Percentiles rank a stretch among this genome's conserved stretches.
These are phyloP conservation scores for Aureobasidium namibiae DNA, from an alignment of 2,329 filamentous ascomycete species.

Conservation along the genomic window DNA sequence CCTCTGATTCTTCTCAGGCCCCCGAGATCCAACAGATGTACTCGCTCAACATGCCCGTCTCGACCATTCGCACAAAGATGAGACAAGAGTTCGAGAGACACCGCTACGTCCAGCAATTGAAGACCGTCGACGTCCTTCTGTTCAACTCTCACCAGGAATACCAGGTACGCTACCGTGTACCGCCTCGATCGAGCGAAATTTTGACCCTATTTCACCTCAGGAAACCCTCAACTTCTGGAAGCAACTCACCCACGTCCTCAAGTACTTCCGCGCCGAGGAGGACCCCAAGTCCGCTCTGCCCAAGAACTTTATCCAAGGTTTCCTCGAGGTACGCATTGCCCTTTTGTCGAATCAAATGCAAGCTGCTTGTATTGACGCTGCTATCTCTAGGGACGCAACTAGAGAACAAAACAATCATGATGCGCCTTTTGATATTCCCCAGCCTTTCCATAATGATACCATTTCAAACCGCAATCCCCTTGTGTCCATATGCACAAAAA, in stretches of 20 bases:
- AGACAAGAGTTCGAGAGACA: slow-evolving; percentile 95
- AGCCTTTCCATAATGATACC: slow-evolving; percentile 15
- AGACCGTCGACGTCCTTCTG: slow-evolving; percentile 79
- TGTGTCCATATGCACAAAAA: slow-evolving; percentile 12
- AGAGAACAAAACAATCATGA: slow-evolving; percentile 15
- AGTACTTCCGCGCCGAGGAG: slow-evolving; percentile 89
- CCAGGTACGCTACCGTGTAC: slow-evolving; percentile 56
- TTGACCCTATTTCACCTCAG: slow-evolving; percentile 37
- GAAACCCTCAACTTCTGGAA: slow-evolving; percentile 99
- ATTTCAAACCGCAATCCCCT: slow-evolving; percentile 12
- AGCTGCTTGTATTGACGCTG: slow-evolving; percentile 6
- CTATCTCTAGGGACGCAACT: slow-evolving; percentile 31
- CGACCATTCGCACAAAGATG: slow-evolving; percentile 82
- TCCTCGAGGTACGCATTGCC: slow-evolving; percentile 67
- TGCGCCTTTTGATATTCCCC: slow-evolving; percentile 7
- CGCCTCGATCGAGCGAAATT: neutral
- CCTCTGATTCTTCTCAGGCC: slow-evolving; percentile 49
- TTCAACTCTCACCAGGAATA: slow-evolving; percentile 89
- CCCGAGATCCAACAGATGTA: slow-evolving; percentile 98
- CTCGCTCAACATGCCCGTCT: slow-evolving; percentile 79
- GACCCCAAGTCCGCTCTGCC: slow-evolving; percentile 69
- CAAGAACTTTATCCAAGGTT: slow-evolving; percentile 84
- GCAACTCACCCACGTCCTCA: slow-evolving; percentile 89
- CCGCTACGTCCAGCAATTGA: slow-evolving; percentile 83
- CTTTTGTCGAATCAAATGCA: neutral